Percentiles rank a stretch among this genome's conserved stretches.
Evolutionary conservation across 495 filamentous ascomycete species (phyloP).

Genomic region (Penicillium steckii): DNA sequence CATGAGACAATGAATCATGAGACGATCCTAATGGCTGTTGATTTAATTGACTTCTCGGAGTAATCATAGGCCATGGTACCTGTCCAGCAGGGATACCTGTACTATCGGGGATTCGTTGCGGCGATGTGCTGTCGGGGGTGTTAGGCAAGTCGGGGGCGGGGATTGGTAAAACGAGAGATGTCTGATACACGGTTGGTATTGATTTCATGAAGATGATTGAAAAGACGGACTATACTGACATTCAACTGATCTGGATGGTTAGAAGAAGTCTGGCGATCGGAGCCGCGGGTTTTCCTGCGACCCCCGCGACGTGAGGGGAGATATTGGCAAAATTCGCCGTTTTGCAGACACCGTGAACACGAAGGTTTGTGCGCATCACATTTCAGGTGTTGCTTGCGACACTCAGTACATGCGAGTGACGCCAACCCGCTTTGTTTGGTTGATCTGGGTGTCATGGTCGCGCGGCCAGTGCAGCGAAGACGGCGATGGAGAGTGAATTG

Average conservation of each 20-base stretch:
- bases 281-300: conserved; percentile 29
- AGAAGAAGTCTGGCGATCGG: conserved; percentile 12
- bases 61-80: conserved; percentile 26
- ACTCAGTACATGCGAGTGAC: conserved; percentile 42
- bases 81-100: conserved; percentile 13
- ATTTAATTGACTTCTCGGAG: conserved; percentile 9
- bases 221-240: conserved; percentile 5
- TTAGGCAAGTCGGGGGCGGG: conserved; percentile 6
- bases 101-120: conserved; percentile 11
- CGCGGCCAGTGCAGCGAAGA: not conserved
- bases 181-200: conserved; percentile 5
- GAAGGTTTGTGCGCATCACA: conserved; percentile 38
- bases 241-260: conserved; percentile 11
- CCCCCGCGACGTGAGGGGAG: conserved; percentile 40
- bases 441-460: conserved; percentile 16
- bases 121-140: conserved; percentile 19
- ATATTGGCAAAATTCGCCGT: conserved; percentile 31
- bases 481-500: conserved; percentile 1
- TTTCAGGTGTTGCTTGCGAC: conserved; percentile 44
- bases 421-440: conserved; percentile 24
- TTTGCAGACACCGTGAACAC: conserved; percentile 37
- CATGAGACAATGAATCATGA: conserved; percentile 21
- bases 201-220: not conserved
- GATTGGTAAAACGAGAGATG: conserved; percentile 6
- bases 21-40: conserved; percentile 10